Conservation (phyloP, 2,329 filamentous ascomycete genomes). For the Beauveria bassiana region DNA sequence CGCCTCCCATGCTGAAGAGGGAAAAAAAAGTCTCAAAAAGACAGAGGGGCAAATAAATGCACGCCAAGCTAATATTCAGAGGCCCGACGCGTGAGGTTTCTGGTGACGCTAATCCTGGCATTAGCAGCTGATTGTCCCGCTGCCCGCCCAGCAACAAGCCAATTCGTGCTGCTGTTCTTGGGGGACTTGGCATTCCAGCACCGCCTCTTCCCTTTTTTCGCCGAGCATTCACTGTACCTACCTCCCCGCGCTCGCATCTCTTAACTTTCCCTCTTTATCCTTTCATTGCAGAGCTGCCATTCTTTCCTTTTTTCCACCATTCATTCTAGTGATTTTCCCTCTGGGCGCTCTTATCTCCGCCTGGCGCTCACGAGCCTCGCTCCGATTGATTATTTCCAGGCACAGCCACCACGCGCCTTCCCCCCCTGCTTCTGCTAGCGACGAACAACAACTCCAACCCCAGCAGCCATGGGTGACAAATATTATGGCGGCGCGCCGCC, state of each 20-base stretch:
- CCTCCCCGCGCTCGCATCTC: not conserved
- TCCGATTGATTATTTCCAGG: not conserved
- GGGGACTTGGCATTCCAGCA: conserved; percentile 11
- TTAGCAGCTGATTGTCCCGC: not conserved
- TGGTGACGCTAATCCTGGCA: conserved; percentile 2
- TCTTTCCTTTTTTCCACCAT: not conserved
- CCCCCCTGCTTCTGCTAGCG: not conserved
- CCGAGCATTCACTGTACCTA: not conserved
- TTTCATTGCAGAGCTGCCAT: not conserved
- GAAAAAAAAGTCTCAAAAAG: no score
- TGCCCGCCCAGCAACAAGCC: conserved; percentile 7
- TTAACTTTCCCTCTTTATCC: not conserved
- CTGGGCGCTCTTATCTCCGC: not conserved
- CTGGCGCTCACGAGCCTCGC: not conserved
- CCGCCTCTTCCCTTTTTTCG: not conserved
- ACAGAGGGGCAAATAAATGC: not conserved
- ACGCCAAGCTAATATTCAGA: conserved; percentile 5
- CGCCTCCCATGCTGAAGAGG: not conserved
- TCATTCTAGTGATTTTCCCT: not conserved
- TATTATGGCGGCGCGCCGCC: conserved; percentile 20
- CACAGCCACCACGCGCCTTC: not conserved
- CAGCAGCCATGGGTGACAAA: conserved; percentile 26
- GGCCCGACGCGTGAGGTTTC: not conserved
- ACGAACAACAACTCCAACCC: not conserved
- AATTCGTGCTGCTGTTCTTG: not conserved